Base-by-base conservation (phyloP, 2,329 filamentous ascomycete genomes). In the Talaromyces atroroseus region DNA sequence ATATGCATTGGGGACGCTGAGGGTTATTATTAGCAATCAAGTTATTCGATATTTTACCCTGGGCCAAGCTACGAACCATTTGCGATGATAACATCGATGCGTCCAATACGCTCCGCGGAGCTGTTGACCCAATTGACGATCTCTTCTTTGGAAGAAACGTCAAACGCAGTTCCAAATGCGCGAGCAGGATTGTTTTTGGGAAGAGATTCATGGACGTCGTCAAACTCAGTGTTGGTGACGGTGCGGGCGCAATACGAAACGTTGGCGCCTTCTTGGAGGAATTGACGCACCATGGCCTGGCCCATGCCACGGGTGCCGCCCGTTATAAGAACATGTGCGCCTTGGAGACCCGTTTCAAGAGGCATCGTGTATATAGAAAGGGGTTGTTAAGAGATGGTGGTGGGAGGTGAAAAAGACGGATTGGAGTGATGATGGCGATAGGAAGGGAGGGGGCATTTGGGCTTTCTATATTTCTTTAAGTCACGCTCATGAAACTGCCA, bases 281-380 rank as follows among this genome's bases (percentile, higher is more conserved):
- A 65, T 21, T 58, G 54, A 36, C 60, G 55, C 3, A 63, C 63
- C 49, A 65, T 65, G 2, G 59, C 57, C n/a, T 60, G 54, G 12
- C 72, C 64, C 52, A 66, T 65, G 34, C 64, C 63, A 34, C 61
- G 61, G 12, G 63, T 63, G n/a, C 63, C 64, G 23, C 64, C 64
- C 36, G 36, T 40, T 5, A 40, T 40, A 18, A 40, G 36, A 10
- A 40, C 36, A 8, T 40, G 36, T 2, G 36, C 10, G 36, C 36
- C 36, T 40, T 40, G 16, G n/a, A 40, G 36, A 18, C 36, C 36
- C 5, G 36, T 40, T 18, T 40, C 36, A 2, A 40, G 36, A 40
- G 36, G 36, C 36, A 40, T 40, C 6, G 20, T 40, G 16, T 36
- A 36, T n/a, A 36, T 36, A 36, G 2, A 38, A 38, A 38, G 4